phyloP scores from a whole-genome alignment of 2,329 filamentous ascomycete genomes.

The Byssothecium circinans region DNA sequence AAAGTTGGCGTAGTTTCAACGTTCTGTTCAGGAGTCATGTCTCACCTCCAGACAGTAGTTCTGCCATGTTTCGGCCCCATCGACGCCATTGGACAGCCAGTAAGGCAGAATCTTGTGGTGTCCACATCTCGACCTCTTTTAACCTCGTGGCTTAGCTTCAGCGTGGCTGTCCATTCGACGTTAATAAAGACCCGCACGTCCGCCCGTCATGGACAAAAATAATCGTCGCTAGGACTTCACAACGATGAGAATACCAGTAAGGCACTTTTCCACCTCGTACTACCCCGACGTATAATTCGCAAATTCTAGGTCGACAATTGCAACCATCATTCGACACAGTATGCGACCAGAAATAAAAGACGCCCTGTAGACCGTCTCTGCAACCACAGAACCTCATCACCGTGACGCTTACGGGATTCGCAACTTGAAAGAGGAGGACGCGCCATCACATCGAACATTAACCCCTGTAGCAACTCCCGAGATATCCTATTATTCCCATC shows the following conservation, averaged over 20 bases:
- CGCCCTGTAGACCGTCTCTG: constrained; percentile 3
- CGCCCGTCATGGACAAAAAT: constrained; percentile 10
- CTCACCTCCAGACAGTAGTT: constrained; percentile 5
- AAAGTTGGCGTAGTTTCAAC: background rate
- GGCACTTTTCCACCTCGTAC: constrained; percentile 6
- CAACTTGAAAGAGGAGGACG: background rate
- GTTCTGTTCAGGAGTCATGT: constrained; percentile 4
- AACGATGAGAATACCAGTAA: constrained; percentile 4
- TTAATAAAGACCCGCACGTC: constrained; percentile 8
- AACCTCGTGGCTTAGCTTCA: constrained; percentile 4
- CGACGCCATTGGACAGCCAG: constrained; percentile 1
- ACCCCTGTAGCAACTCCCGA: too few relatives aligned
- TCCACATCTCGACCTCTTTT: constrained; percentile 1
- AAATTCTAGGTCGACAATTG: background rate
- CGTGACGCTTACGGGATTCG: background rate
- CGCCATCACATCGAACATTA: too few relatives aligned
- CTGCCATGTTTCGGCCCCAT: constrained; percentile 12
- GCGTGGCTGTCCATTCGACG: background rate
- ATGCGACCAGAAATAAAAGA: background rate
- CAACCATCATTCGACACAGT: background rate
- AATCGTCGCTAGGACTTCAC: constrained; percentile 9
- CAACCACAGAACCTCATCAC: constrained; percentile 1
- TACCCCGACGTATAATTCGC: background rate
- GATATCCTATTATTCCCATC: too few relatives aligned
- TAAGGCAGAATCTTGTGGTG: constrained; percentile 13